Conservation (phyloP, 176 grass and related monocot genomes). For the Rhynchospora tenuis region DNA sequence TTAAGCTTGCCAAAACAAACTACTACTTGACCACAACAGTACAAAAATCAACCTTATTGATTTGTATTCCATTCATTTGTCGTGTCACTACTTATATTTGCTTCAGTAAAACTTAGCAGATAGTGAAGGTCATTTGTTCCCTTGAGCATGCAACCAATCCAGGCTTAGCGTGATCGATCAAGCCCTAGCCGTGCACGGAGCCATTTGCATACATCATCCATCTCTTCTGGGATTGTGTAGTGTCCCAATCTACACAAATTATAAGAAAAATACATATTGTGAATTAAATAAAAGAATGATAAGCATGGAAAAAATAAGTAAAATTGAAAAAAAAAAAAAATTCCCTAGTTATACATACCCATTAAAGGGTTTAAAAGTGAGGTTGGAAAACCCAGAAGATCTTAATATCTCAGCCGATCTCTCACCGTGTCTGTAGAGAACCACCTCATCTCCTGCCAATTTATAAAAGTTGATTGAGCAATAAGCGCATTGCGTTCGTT, state of each 20-base stretch:
- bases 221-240: slow-evolving; percentile 92
- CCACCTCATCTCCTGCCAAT: slow-evolving; percentile 69
- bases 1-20: slow-evolving; percentile 12
- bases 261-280: neutral
- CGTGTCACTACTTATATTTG: neutral
- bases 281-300: neutral
- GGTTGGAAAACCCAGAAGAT: slow-evolving; percentile 49
- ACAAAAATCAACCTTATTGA: slow-evolving; percentile 17
- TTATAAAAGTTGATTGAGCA: neutral
- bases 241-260: slow-evolving; percentile 59
- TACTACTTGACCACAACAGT: slow-evolving; percentile 14
- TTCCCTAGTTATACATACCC: slow-evolving; percentile 42
- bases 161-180: slow-evolving; percentile 32
- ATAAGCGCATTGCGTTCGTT: neutral
- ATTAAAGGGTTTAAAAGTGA: slow-evolving; percentile 68
- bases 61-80: slow-evolving; percentile 1
- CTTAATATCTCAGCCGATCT: slow-evolving; percentile 61
- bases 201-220: slow-evolving; percentile 92
- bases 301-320: neutral
- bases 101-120: slow-evolving; percentile 9
- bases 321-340: neutral
- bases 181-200: slow-evolving; percentile 60
- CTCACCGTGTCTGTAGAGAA: slow-evolving; percentile 68
- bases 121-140: neutral
- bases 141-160: neutral